These are phyloP conservation scores for Annona squamosa DNA, from an alignment of 164 flowering plant genomes.

Conservation along the genomic window DNA sequence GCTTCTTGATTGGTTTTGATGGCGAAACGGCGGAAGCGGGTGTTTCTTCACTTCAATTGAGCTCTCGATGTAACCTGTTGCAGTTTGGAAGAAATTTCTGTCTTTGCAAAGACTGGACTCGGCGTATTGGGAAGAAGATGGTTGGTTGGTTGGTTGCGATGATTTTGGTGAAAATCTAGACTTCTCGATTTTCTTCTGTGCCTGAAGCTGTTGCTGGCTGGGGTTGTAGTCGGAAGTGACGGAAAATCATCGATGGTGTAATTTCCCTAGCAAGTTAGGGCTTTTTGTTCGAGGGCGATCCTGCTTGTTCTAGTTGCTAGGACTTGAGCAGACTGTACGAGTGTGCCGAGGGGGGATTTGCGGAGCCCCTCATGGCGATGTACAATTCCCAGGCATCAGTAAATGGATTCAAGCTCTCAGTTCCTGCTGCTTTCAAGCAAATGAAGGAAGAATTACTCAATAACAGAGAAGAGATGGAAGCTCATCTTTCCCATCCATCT, in stretches of 20 bases:
- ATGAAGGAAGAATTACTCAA: conserved; percentile 14
- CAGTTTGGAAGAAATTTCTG: not conserved
- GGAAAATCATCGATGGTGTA: not conserved
- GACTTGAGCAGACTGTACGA: not conserved
- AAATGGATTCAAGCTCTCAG: conserved; percentile 16
- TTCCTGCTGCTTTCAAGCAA: conserved; percentile 17
- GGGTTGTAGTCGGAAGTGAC: not conserved
- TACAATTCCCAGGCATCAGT: conserved; percentile 15
- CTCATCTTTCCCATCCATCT: conserved; percentile 2
- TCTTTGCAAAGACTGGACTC: not conserved
- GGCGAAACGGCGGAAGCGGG: conserved; percentile 11
- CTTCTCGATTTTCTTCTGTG: not conserved
- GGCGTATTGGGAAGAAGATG: not conserved
- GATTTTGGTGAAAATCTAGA: not conserved
- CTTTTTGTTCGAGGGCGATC: conserved; percentile 3
- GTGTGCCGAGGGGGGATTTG: not conserved
- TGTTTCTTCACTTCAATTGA: conserved; percentile 6
- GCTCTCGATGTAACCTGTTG: not conserved
- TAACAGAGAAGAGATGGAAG: conserved; percentile 18
- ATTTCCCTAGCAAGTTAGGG: not conserved
- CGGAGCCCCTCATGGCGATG: conserved; percentile 10
- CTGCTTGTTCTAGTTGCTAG: conserved; percentile 6
- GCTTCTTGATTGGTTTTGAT: conserved; percentile 3
- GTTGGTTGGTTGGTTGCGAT: not conserved
- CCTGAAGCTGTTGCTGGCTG: not conserved